These are phyloP conservation scores for Moesziomyces sp. DNA, from an alignment of 1,284 basidiomycete genomes.

Conservation along the genomic window DNA sequence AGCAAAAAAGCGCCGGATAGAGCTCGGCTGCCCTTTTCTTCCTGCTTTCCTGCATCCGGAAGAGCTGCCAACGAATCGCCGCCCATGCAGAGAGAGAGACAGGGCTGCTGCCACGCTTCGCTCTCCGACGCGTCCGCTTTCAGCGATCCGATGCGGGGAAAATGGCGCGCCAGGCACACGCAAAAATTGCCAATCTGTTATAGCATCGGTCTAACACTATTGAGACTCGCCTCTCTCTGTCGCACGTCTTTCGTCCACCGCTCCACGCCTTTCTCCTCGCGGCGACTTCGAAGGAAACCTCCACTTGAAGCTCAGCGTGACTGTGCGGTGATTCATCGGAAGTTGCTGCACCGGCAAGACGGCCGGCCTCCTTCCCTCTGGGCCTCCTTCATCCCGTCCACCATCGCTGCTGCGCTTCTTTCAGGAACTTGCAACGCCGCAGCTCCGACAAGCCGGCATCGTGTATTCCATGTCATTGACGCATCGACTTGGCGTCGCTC, in stretches of 20 bases:
- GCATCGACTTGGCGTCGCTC: slow-evolving; percentile 16
- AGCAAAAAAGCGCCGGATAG: not conserved
- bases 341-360: not conserved
- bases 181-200: not conserved
- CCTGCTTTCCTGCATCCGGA: not conserved
- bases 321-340: no score
- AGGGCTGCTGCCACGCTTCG: not conserved
- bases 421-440: not conserved
- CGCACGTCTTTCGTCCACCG: slow-evolving; percentile 9
- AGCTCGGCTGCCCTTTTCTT: not conserved
- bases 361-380: no score
- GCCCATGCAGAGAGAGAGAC: not conserved
- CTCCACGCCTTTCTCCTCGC: slow-evolving; percentile 9
- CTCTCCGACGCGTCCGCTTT: not conserved
- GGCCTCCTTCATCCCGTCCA: slow-evolving; percentile 2
- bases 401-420: not conserved
- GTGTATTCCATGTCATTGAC: slow-evolving; percentile 19
- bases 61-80: no score
- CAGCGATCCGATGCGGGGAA: slow-evolving; percentile 11
- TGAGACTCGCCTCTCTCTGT: no score
- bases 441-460: not conserved
- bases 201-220: not conserved
- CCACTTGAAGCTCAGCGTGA: not conserved
- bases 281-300: not conserved
- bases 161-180: not conserved